A percentile compares a stretch with the other conserved stretches of the same genome.
Conservation (phyloP, 306 rosid species). For the Vachellia pachyceras region DNA sequence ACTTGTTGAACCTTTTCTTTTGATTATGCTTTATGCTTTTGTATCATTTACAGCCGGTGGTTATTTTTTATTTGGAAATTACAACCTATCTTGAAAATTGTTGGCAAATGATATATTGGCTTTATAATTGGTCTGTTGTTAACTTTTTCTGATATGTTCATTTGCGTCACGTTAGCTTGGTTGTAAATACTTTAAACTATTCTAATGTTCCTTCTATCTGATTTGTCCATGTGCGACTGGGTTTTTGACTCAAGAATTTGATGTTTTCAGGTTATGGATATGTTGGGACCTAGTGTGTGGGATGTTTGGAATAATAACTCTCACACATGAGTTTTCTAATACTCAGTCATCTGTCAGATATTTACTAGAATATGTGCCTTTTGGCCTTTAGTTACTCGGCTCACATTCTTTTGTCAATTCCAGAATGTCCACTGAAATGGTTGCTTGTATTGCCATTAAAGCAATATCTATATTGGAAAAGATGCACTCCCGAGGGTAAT, state of each 20-base stretch:
- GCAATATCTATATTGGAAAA: too few relatives aligned
- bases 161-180: too few relatives aligned
- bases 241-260: slow-evolving; percentile 36
- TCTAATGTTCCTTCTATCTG: slow-evolving; percentile 23
- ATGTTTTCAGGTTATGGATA: too few relatives aligned
- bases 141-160: too few relatives aligned
- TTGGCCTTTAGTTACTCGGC: slow-evolving; percentile 20
- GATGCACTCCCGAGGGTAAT: slow-evolving; percentile 88
- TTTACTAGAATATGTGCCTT: neutral
- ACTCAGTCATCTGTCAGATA: slow-evolving; percentile 10
- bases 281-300: slow-evolving; percentile 98
- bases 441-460: too few relatives aligned
- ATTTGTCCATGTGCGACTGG: slow-evolving; percentile 19
- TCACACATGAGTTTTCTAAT: slow-evolving; percentile 59
- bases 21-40: too few relatives aligned
- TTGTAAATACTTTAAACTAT: slow-evolving; percentile 2
- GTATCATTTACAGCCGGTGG: too few relatives aligned
- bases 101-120: too few relatives aligned
- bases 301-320: slow-evolving; percentile 88
- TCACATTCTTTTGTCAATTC: slow-evolving; percentile 31
- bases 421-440: slow-evolving; percentile 95
- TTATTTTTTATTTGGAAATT: too few relatives aligned
- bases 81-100: too few relatives aligned
- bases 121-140: too few relatives aligned
- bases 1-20: too few relatives aligned